Base-by-base conservation (phyloP, 108 stramenopile species). In the Nannochloropsis salina region DNA sequence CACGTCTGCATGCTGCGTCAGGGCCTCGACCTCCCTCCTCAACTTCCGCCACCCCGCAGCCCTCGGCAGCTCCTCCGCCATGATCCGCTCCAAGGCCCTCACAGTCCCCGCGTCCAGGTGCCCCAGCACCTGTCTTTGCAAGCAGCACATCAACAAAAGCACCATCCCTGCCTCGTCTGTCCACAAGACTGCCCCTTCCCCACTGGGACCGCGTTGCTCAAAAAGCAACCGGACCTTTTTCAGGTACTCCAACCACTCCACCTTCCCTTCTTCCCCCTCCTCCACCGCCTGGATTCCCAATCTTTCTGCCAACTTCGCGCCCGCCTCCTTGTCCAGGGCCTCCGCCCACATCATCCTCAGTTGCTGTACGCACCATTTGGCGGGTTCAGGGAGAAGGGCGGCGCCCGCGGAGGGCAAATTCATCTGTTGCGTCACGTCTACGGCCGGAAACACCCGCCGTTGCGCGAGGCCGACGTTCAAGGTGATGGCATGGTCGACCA, bases 201-300 rank as follows among this genome's bases (percentile, higher is more conserved):
- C 61, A n/a, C 61, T n/a, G 20, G 15, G 20, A 0, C 61, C 61
- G 20, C 61, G 61, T 74, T 74, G 61, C 61, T 74, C 61, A 74
- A 74, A 74, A 15, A 74, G 61, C 2, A 74, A 1, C 61, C 61
- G 15, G 20, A 74, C 61, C 61, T n/a, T 74, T n/a, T 74, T n/a
- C 61, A 74, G n/a, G n/a, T 74, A 74, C 61, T 74, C 61, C 8
- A 74, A 2, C 61, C 61, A n/a, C n/a, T 74, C 61, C 61, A 74
- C 61, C 61, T 74, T 74, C 61, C 61, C n/a, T n/a, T 74, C 61
- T 74, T 74, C 61, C 61, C 61, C 61, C 61, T 74, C 61, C 61
- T 74, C 61, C 61, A 74, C 8, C 61, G 61, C 61, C 3, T 74
- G 61, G 61, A 74, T 74, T n/a, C 61, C 61, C 8, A 74, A 74